Evolutionary conservation across 2,329 filamentous ascomycete genomes (phyloP), one percentile per base, ranked within the genome.

Genomic region (Hypoxylon sp.): DNA sequence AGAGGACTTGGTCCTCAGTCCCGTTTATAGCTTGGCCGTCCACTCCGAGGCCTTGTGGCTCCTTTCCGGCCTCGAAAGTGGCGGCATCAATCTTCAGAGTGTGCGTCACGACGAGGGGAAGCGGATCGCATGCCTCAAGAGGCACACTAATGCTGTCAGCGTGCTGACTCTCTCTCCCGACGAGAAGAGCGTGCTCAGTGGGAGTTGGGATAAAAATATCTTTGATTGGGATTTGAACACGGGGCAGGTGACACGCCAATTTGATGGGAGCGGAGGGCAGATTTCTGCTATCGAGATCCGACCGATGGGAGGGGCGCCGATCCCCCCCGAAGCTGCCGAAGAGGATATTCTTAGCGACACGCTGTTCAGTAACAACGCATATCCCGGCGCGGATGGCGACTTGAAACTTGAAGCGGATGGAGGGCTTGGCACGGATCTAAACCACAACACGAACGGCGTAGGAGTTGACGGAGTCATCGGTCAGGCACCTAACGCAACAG

Each of bases 221-320:
- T 87, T 94, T 56, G 94, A 98, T 76, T 99, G 96, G 96, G 96
- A 98, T 77, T 79, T 99, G 25, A 93, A 98, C 74, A 96, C 88
- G 1, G 96, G 96, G 0, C 85, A 91, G 72, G 84, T 91, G 5
- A 90, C 89, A 69, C 87, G 94, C 9, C 85, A 86, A 3, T 99
- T 96, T 74, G 89, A 90, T 48, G 90, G 91, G 1, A 92, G 86
- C 56, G 92, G 90, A 12, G 85, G 91, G 5, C 96, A 99, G 76
- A 94, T 98, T 63, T 96, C 93, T 1, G 89, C 93, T 1, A 89
- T 99, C 41, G 94, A 98, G 78, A 86, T 93, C 61, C 87, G 96
- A 2, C 95, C 96, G 1, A 84, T 91, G 56, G 93, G 89, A 23
- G 90, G 88, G 30, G 80, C 92, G 0, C 89, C 92, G 0, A 87